Evolutionary conservation across 2,329 filamentous ascomycete genomes (phyloP), one percentile per base, ranked within the genome.

Genomic region (Niveomyces coronatus): DNA sequence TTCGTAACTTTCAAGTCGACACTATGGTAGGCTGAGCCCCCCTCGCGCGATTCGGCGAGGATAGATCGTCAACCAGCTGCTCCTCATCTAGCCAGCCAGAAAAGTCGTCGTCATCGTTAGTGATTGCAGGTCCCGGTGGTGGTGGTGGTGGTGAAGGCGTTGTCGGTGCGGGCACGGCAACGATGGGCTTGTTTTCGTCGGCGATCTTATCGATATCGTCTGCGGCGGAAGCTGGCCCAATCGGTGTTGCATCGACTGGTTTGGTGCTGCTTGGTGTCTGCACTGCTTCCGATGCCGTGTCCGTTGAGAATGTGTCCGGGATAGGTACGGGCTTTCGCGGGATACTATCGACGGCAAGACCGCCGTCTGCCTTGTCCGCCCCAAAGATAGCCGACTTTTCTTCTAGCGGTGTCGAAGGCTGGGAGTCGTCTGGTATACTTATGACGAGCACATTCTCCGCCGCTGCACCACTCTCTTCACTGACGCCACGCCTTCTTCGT

Each of bases 401-500:
- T 9, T 61, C 55, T 5, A 60, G 47, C 1, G 74, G 74, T 5
- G 71, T 73, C 3, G 62, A 61, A 2, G 74, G 73, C 43, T 74
- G 69, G 4, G 76, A 82, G 44, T 82, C 77, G 9, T 63, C 61
- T 1, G 79, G 79, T 1, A 78, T 79, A 41, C 74, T 71, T 10
- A 84, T 76, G 13, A 85, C 71, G 4, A 84, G 62, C 28, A 84
- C 55, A 8, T 63, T 65, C 42, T 79, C 71, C 6, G 68, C 66
- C 1, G 52, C 53, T 6, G 56, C 50, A 18, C 52, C 53, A 1
- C 52, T 53, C 7, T 56, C 50, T 20, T 53, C 53, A 24, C 54
- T 55, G 22, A 52, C 53, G 6, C 57, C 57, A 22, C 56, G 50
- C 32, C 62, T 56, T 28, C 63, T 56, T 31, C 65, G 54, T 14